phyloP scores from a whole-genome alignment of 2,329 filamentous ascomycete genomes.

The Pestalotiopsis sp. region DNA sequence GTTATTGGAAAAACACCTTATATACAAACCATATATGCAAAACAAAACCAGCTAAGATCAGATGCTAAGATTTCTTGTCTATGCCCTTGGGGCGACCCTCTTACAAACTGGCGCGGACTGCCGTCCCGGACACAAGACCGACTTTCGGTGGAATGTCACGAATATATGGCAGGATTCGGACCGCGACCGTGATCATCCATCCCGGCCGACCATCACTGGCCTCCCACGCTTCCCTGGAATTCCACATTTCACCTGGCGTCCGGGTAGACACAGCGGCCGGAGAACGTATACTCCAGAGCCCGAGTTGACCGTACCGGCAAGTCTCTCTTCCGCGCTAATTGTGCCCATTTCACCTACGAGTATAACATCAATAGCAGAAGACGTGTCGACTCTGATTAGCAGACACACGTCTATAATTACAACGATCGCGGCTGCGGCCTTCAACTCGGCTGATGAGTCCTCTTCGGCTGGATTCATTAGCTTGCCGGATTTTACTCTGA shows the following conservation, averaged over 20 bases:
- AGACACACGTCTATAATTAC: background rate
- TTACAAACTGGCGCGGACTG: background rate
- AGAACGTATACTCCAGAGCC: background rate
- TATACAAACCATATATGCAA: background rate
- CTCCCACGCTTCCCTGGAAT: background rate
- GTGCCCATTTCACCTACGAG: background rate
- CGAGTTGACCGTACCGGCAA: background rate
- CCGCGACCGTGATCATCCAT: background rate
- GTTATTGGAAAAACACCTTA: background rate
- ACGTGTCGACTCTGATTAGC: background rate
- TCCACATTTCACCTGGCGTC: background rate
- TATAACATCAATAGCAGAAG: background rate
- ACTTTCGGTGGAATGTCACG: background rate
- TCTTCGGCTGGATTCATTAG: background rate
- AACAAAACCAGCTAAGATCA: background rate
- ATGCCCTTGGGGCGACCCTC: background rate
- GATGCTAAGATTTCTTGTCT: background rate
- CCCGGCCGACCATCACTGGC: background rate
- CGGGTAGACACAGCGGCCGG: background rate
- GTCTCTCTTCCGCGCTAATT: background rate
- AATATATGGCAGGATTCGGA: background rate
- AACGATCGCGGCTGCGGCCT: background rate
- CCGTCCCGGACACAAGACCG: background rate
- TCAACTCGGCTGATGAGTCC: background rate
- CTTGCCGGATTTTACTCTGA: background rate